A percentile compares a stretch with the other conserved stretches of the same genome.
These are phyloP conservation scores for Xylariales sp. DNA, from an alignment of 2,329 filamentous ascomycete genomes.

Conservation along the genomic window DNA sequence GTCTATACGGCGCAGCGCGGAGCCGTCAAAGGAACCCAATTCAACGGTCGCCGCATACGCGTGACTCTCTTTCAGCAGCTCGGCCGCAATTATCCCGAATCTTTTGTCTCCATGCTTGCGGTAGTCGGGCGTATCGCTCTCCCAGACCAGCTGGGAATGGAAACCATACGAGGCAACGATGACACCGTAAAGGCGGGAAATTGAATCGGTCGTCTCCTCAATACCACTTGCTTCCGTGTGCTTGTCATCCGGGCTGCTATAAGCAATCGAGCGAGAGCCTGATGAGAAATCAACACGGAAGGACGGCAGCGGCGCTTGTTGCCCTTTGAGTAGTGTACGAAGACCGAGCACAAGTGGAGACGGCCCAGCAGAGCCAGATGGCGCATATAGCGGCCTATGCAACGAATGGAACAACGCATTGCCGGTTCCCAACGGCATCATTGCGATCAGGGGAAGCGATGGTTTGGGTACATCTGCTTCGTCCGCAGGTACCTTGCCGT, in stretches of 20 bases:
- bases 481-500: constrained; percentile 40
- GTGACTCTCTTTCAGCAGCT: constrained; percentile 58
- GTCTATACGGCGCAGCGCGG: constrained; percentile 19
- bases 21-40: constrained; percentile 16
- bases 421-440: constrained; percentile 60
- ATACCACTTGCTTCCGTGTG: constrained; percentile 10
- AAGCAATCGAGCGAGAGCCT: constrained; percentile 46
- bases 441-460: constrained; percentile 39
- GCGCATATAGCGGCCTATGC: constrained; percentile 51
- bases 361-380: constrained; percentile 21
- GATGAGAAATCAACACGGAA: constrained; percentile 60
- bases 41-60: constrained; percentile 43
- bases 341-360: constrained; percentile 46
- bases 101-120: constrained; percentile 71
- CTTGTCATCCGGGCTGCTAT: constrained; percentile 14
- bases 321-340: constrained; percentile 56
- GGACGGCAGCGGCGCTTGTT: constrained; percentile 49
- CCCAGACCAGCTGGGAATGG: constrained; percentile 82
- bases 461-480: constrained; percentile 1
- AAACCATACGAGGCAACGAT: constrained; percentile 89
- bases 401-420: constrained; percentile 62
- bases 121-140: constrained; percentile 81
- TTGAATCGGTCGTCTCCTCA: constrained; percentile 26
- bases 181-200: constrained; percentile 58
- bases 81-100: constrained; percentile 79